These are phyloP conservation scores for Potentilla sterilis DNA, from an alignment of 306 rosid species.

Conservation along the genomic window DNA sequence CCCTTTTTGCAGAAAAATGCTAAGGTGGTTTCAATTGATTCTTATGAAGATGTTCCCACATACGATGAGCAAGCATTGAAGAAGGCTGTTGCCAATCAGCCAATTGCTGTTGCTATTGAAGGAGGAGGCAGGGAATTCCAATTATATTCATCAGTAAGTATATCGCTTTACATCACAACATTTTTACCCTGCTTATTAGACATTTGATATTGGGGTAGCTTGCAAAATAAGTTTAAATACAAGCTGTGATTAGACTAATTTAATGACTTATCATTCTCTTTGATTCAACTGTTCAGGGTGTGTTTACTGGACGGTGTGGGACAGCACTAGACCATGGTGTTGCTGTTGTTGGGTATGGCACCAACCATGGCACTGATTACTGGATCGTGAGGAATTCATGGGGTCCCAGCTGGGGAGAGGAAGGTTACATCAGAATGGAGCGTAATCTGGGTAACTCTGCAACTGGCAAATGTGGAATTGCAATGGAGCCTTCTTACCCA, in stretches of 20 bases:
- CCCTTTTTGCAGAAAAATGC: slow-evolving; percentile 67
- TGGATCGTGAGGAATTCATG: slow-evolving; percentile 88
- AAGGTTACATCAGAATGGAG: slow-evolving; percentile 72
- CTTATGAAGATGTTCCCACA: slow-evolving; percentile 60
- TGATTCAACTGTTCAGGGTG: slow-evolving; percentile 45
- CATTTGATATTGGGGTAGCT: not conserved
- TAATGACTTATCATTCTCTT: not conserved
- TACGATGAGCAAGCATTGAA: slow-evolving; percentile 60
- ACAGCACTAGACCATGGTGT: slow-evolving; percentile 79
- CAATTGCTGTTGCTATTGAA: slow-evolving; percentile 80
- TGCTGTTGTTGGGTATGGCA: slow-evolving; percentile 73
- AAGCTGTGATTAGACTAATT: not conserved
- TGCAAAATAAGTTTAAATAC: not conserved
- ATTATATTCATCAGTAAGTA: slow-evolving; percentile 64
- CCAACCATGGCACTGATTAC: slow-evolving; percentile 64
- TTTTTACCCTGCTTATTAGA: not conserved
- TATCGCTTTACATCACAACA: not conserved
- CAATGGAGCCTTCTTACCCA: slow-evolving; percentile 72
- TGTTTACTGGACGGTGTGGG: slow-evolving; percentile 75
- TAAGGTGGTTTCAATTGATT: slow-evolving; percentile 62
- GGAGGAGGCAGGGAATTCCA: slow-evolving; percentile 81
- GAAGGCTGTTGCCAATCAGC: slow-evolving; percentile 77
- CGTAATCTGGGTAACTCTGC: slow-evolving; percentile 44
- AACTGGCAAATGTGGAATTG: slow-evolving; percentile 71
- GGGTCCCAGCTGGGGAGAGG: slow-evolving; percentile 82